These are phyloP conservation scores for Filobasidium wieringae DNA, from an alignment of 768 basidiomycete species.

Conservation along the genomic window DNA sequence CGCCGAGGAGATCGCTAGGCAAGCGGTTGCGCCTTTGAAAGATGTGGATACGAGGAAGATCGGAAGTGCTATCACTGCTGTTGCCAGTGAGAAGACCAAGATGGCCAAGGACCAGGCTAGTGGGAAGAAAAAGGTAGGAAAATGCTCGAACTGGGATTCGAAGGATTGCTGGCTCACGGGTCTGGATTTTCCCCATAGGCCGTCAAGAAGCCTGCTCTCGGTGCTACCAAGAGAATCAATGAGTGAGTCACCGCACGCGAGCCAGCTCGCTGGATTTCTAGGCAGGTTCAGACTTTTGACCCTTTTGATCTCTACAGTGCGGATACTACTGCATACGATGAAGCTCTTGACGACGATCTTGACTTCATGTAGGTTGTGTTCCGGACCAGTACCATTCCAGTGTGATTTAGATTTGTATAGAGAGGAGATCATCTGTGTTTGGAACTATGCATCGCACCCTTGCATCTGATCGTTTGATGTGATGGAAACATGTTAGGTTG, in stretches of 20 bases:
- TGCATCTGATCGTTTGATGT: too few species aligned
- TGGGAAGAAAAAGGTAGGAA: constrained; percentile 67
- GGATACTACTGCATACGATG: constrained; percentile 72
- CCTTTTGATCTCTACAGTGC: constrained; percentile 43
- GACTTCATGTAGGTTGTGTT: constrained; percentile 96
- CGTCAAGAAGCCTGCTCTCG: constrained; percentile 60
- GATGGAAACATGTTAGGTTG: too few species aligned
- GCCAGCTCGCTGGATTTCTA: constrained; percentile 46
- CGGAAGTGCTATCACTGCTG: constrained; percentile 65
- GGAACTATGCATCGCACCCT: too few species aligned
- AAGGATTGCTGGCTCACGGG: neutral
- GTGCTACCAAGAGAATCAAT: constrained; percentile 48
- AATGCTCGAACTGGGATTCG: neutral
- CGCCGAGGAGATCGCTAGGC: constrained; percentile 69
- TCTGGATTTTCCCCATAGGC: constrained; percentile 37
- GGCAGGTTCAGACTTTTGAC: neutral
- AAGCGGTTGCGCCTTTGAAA: constrained; percentile 62
- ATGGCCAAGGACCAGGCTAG: constrained; percentile 71
- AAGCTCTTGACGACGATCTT: constrained; percentile 70
- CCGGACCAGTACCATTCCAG: too few species aligned
- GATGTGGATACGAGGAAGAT: constrained; percentile 88
- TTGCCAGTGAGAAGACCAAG: constrained; percentile 92
- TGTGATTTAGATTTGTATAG: too few species aligned
- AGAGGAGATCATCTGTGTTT: too few species aligned
- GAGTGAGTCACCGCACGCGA: constrained; percentile 35